A percentile compares a stretch with the other conserved stretches of the same genome.
phyloP scores from a whole-genome alignment of 331 rosid genomes.

The Quercus tomentella region DNA sequence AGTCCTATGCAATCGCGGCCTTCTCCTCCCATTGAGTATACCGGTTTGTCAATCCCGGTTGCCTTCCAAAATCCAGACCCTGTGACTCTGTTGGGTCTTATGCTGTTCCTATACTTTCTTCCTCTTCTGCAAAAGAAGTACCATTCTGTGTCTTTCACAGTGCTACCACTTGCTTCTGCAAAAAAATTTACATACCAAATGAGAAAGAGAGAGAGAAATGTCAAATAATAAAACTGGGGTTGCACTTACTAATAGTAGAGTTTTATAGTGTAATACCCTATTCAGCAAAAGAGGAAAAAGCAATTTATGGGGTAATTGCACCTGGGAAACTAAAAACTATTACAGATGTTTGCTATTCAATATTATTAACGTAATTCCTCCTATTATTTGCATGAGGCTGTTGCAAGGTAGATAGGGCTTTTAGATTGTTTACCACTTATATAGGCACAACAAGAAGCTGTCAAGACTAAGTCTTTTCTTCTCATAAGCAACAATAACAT shows the following conservation, averaged over 20 bases:
- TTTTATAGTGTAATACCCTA: too few relatives aligned
- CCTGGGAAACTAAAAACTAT: too few relatives aligned
- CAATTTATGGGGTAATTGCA: too few relatives aligned
- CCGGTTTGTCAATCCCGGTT: conserved; percentile 77
- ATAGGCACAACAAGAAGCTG: too few relatives aligned
- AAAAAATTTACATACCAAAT: background rate
- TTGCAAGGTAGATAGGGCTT: too few relatives aligned
- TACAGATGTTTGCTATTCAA: too few relatives aligned
- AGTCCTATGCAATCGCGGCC: conserved; percentile 63
- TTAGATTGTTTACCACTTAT: too few relatives aligned
- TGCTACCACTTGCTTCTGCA: conserved; percentile 27
- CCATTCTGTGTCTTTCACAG: conserved; percentile 60
- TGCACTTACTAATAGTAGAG: conserved; percentile 2
- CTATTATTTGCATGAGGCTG: too few relatives aligned
- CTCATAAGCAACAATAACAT: too few relatives aligned
- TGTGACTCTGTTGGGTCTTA: conserved; percentile 82
- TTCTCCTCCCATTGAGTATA: conserved; percentile 49
- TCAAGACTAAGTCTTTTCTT: too few relatives aligned
- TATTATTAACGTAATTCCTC: too few relatives aligned
- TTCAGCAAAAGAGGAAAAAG: too few relatives aligned
- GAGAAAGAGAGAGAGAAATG: background rate
- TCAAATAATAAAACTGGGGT: background rate
- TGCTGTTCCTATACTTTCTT: conserved; percentile 86
- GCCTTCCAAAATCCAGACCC: conserved; percentile 97
- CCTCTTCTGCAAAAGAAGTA: conserved; percentile 90